Evolutionary conservation across 768 basidiomycete species (phyloP).

Genomic region (Amanita jacksonii): DNA sequence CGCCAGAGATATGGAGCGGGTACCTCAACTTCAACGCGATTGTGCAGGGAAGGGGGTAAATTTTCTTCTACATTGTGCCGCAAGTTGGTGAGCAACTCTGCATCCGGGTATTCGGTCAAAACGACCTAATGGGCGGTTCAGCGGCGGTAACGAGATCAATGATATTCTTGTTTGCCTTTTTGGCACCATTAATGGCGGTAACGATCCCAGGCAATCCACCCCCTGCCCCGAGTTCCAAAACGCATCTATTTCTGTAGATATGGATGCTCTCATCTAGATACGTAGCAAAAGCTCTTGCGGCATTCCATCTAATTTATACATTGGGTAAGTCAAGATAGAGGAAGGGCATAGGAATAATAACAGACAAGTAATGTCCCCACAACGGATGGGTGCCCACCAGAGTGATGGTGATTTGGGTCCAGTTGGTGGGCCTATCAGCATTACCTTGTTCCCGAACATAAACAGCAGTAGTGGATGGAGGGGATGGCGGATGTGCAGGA

Average conservation of each 20-base stretch:
- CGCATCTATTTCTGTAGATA: slow-evolving; percentile 33
- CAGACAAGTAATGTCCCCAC: slow-evolving; percentile 75
- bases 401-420: slow-evolving; percentile 45
- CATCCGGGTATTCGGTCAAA: slow-evolving; percentile 90
- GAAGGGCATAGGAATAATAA: neutral
- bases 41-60: slow-evolving; percentile 27
- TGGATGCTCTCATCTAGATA: slow-evolving; percentile 50
- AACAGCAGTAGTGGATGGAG: slow-evolving; percentile 43
- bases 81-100: slow-evolving; percentile 66
- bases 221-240: slow-evolving; percentile 91
- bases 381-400: slow-evolving; percentile 75
- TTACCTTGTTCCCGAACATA: slow-evolving; percentile 33
- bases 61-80: slow-evolving; percentile 58
- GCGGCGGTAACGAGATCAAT: neutral
- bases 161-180: slow-evolving; percentile 35
- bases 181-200: slow-evolving; percentile 58
- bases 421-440: slow-evolving; percentile 13
- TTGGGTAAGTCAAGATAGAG: neutral
- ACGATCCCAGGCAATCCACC: slow-evolving; percentile 84
- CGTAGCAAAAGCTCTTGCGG: slow-evolving; percentile 59
- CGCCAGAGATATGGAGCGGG: neutral
- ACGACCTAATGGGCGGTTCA: slow-evolving; percentile 46
- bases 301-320: slow-evolving; percentile 57
- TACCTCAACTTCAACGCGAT: slow-evolving; percentile 23
- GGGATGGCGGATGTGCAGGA: slow-evolving; percentile 44